Evolutionary conservation across 1,139 yeast genomes (phyloP).

Genomic region (Candida buenavistaensis): DNA sequence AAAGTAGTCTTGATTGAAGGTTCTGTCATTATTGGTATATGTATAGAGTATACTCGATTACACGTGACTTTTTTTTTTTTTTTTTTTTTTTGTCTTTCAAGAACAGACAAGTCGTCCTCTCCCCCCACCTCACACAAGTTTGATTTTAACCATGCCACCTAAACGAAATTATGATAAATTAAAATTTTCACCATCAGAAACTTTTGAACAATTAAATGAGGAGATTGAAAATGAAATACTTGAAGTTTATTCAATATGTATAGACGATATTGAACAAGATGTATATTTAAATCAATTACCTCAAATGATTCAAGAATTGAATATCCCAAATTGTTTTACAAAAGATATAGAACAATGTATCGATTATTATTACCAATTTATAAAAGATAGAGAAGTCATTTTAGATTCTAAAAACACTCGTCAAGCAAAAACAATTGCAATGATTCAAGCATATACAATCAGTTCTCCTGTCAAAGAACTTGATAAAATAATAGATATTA

Average conservation of each 20-base stretch:
- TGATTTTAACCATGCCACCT: conserved; percentile 10
- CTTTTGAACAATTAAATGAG: conserved; percentile 14
- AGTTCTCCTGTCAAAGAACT: conserved; percentile 18
- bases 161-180: conserved; percentile 7
- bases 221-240: conserved; percentile 33
- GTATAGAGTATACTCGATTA: too few relatives aligned
- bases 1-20: conserved; percentile 31
- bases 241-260: conserved; percentile 22
- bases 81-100: too few relatives aligned
- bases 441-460: conserved; percentile 34
- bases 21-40: conserved; percentile 4
- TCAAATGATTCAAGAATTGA: conserved; percentile 22
- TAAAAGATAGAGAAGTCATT: conserved; percentile 13
- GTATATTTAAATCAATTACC: conserved; percentile 29
- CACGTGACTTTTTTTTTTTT: too few relatives aligned
- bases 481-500: conserved; percentile 34
- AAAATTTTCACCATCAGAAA: conserved; percentile 7
- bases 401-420: conserved; percentile 13
- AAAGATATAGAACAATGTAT: conserved; percentile 33
- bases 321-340: conserved; percentile 35
- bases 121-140: too few relatives aligned
- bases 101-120: too few relatives aligned
- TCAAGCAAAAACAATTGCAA: conserved; percentile 27
- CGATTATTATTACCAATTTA: conserved; percentile 35
- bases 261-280: conserved; percentile 28